Percentiles rank a stretch among this genome's conserved stretches.
Evolutionary conservation across 768 basidiomycete genomes (phyloP).

Genomic region (Cystobasidium ongulense): DNA sequence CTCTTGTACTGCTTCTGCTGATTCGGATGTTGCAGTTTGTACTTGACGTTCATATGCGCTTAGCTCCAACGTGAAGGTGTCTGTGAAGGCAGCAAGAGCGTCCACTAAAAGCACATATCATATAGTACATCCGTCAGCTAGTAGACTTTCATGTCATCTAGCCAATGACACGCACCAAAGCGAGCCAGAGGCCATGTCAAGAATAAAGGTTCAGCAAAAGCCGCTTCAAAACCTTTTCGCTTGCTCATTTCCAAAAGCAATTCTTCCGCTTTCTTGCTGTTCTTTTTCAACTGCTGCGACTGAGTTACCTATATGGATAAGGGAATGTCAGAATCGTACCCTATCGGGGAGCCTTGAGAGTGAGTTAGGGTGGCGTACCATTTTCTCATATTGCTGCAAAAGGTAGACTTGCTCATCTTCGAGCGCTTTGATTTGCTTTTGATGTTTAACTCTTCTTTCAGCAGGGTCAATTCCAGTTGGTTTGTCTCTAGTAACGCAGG

Average conservation of each 20-base stretch:
- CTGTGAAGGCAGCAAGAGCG: neutral
- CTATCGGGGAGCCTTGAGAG: too few species aligned
- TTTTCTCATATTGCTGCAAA: neutral
- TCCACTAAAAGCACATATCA: too few species aligned
- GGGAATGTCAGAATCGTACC: neutral
- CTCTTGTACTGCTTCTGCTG: neutral
- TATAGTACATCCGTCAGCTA: too few species aligned
- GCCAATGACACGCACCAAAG: neutral
- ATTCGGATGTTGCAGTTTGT: neutral
- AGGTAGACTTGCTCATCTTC: neutral
- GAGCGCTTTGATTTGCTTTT: neutral
- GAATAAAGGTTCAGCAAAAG: slow-evolving; percentile 13
- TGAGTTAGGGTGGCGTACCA: neutral
- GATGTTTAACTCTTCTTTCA: neutral
- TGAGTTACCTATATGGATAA: neutral
- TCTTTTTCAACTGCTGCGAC: neutral
- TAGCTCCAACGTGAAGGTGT: neutral
- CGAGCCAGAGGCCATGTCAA: slow-evolving; percentile 20
- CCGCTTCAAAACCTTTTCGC: slow-evolving; percentile 6
- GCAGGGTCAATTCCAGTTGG: neutral
- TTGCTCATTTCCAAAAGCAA: slow-evolving; percentile 5
- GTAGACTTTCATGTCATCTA: neutral
- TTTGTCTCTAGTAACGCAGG: neutral
- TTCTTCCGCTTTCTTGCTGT: neutral
- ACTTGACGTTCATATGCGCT: neutral